Conservation (phyloP, 2,329 filamentous ascomycete genomes). For the Periconia sp. region DNA sequence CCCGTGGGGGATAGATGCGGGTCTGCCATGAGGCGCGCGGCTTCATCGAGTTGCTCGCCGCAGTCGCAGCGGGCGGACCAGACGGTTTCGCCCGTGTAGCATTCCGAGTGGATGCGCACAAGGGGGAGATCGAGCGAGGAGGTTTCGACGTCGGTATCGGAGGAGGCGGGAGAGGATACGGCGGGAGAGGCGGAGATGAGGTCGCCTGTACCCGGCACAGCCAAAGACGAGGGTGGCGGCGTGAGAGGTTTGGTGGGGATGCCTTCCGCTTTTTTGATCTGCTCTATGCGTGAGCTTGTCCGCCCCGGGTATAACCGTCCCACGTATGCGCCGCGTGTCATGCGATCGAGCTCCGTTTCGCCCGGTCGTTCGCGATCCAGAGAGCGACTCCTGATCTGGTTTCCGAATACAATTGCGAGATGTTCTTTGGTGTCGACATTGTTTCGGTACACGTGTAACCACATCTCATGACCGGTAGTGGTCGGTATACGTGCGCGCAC, state of each 20-base stretch:
- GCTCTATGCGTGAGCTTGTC: slow-evolving; percentile 69
- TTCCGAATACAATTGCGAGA: slow-evolving; percentile 93
- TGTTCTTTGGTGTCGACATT: slow-evolving; percentile 94
- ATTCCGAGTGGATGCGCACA: slow-evolving; percentile 95
- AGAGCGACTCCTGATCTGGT: slow-evolving; percentile 71
- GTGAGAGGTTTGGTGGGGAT: slow-evolving; percentile 13
- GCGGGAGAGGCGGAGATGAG: slow-evolving; percentile 3
- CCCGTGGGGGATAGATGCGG: slow-evolving; percentile 61
- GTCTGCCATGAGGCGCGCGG: slow-evolving; percentile 86
- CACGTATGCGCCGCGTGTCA: slow-evolving; percentile 92
- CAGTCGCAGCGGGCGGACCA: slow-evolving; percentile 98
- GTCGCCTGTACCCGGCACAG: slow-evolving; percentile 3
- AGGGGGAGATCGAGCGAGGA: slow-evolving; percentile 61
- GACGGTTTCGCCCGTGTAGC: slow-evolving; percentile 97
- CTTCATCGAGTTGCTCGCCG: slow-evolving; percentile 96
- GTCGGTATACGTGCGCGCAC: slow-evolving; percentile 95
- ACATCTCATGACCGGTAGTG: slow-evolving; percentile 91
- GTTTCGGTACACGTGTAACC: slow-evolving; percentile 91
- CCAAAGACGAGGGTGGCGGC: slow-evolving; percentile 15
- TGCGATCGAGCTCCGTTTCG: slow-evolving; percentile 85
- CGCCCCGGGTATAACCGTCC: slow-evolving; percentile 85
- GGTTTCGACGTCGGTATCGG: slow-evolving; percentile 24
- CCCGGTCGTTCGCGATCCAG: slow-evolving; percentile 72
- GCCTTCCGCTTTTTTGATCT: slow-evolving; percentile 44
- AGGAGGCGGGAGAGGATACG: slow-evolving; percentile 14